Base-by-base conservation (phyloP, 208 protist species). In the Zelonia costaricensis region DNA sequence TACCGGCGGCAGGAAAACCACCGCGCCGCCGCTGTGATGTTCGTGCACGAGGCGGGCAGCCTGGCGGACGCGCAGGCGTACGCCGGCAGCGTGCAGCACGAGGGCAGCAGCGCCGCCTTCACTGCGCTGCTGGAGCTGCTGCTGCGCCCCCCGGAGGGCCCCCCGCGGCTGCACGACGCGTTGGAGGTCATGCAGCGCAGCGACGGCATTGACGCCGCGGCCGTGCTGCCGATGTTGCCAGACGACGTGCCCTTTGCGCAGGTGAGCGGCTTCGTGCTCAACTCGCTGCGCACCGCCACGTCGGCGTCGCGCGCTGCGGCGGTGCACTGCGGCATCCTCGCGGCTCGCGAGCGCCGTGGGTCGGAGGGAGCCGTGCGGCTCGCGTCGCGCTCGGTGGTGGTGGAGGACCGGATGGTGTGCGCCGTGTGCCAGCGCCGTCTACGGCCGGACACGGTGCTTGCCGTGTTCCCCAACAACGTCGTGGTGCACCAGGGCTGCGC, bases 401-500 rank as follows among this genome's bases (percentile, higher is more conserved):
- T 76, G 28, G 36, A 57, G 28, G 62, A 78, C 43, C 47, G 58
- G 16, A 78, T 52, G 36, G 61, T 69, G 40, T 94, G 88, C 56
- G 78, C 70, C 0, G 83, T 86, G 5, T 94, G 88, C 46, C 53
- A 63, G 22, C 86, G 84, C 23, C 58, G 65, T 45, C 22, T 94
- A 2, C 75, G 79, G 2, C 75, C 83, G 0, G 82, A 85, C 12
- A 78, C 62, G n/a, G 68, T 81, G 20, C 69, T 94, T 70, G 57
- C 74, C 15, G 66, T 75, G 3, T 94, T 81, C 58, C 88, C 88
- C 3, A 84, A 88, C 55, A 68, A 75, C 35, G 68, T 84, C 12
- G 22, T 94, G 36, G 76, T 81, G 25, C 88, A 94, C 63, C 74
- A 88, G 22, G 75, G 64, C 9, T 94, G 88, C 54, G 62, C 79